Percentiles rank a stretch among this genome's conserved stretches.
Conservation (phyloP, 2,329 filamentous ascomycete species). For the Aspergillaceae sp. region DNA sequence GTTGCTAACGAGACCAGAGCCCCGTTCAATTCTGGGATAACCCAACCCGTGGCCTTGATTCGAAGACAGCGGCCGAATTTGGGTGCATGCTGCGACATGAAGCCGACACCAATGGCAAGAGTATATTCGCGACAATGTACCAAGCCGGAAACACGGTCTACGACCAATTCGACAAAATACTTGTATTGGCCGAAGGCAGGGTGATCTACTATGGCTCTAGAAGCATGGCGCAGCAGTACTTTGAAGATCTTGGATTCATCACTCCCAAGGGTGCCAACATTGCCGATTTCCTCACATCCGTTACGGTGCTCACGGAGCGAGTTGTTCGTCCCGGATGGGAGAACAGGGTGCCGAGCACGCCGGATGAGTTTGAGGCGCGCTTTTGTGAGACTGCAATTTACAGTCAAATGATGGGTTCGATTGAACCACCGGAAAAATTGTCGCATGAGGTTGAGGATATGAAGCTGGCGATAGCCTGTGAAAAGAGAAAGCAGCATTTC, state of each 20-base stretch:
- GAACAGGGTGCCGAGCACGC: conserved; percentile 22
- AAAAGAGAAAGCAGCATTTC: conserved; percentile 25
- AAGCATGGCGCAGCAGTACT: conserved; percentile 50
- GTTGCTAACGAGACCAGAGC: conserved; percentile 15
- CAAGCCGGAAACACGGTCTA: conserved; percentile 63
- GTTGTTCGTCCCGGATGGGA: conserved; percentile 28
- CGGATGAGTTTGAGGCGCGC: conserved; percentile 36
- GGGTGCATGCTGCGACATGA: conserved; percentile 50
- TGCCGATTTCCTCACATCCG: conserved; percentile 57
- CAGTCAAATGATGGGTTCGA: conserved; percentile 43
- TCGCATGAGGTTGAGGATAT: conserved; percentile 22
- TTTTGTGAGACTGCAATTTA: conserved; percentile 47
- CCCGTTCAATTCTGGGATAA: conserved; percentile 60
- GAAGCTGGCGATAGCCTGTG: conserved; percentile 18
- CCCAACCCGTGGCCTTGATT: conserved; percentile 56
- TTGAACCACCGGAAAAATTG: conserved; percentile 22
- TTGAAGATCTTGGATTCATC: conserved; percentile 56
- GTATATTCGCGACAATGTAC: conserved; percentile 56
- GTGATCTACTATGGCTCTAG: conserved; percentile 56
- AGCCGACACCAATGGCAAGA: conserved; percentile 51
- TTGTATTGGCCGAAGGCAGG: conserved; percentile 56
- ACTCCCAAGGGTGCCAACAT: conserved; percentile 55
- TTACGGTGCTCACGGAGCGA: conserved; percentile 48
- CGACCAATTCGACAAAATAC: conserved; percentile 59
- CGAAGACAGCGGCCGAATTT: conserved; percentile 54